phyloP scores from a whole-genome alignment of 257 asterid species.

The Cinchona pubescens region DNA sequence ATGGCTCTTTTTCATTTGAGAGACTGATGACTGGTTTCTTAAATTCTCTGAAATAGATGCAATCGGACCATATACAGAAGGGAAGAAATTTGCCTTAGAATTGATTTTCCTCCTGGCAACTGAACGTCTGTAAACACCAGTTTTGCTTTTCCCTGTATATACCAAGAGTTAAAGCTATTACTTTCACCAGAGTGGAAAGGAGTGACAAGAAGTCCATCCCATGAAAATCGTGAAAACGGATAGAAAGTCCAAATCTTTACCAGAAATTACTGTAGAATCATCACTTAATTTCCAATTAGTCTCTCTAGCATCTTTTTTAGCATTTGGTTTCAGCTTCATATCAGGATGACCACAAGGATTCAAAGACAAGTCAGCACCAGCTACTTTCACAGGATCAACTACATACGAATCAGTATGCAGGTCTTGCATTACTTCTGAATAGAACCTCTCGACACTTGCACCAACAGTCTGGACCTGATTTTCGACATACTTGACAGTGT shows the following conservation, averaged over 20 bases:
- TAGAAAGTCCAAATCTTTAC: conserved; percentile 17
- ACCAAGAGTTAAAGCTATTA: conserved; percentile 10
- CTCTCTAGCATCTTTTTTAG: conserved; percentile 28
- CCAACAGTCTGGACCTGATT: conserved; percentile 78
- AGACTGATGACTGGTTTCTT: conserved; percentile 13
- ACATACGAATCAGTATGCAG: conserved; percentile 41
- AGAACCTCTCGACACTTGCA: conserved; percentile 64
- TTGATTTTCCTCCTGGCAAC: conserved; percentile 46
- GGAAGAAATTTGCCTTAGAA: conserved; percentile 26
- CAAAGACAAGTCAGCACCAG: conserved; percentile 49
- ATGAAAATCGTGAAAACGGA: conserved; percentile 5
- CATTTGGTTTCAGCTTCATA: conserved; percentile 35
- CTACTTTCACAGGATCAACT: conserved; percentile 47
- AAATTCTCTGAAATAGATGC: conserved; percentile 28
- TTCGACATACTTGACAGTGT: conserved; percentile 68
- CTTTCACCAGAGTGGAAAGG: neutral
- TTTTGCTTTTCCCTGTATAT: conserved; percentile 32
- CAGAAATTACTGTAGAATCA: conserved; percentile 36
- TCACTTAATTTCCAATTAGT: conserved; percentile 29
- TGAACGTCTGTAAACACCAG: conserved; percentile 44
- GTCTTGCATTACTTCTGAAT: conserved; percentile 73
- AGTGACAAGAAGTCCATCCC: conserved; percentile 10
- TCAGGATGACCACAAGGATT: conserved; percentile 43
- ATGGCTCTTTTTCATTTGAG: conserved; percentile 27
- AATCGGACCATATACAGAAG: conserved; percentile 15